Base-by-base conservation (phyloP, 192 early-diverging fungal genomes). In the Cladochytrium replicatum region DNA sequence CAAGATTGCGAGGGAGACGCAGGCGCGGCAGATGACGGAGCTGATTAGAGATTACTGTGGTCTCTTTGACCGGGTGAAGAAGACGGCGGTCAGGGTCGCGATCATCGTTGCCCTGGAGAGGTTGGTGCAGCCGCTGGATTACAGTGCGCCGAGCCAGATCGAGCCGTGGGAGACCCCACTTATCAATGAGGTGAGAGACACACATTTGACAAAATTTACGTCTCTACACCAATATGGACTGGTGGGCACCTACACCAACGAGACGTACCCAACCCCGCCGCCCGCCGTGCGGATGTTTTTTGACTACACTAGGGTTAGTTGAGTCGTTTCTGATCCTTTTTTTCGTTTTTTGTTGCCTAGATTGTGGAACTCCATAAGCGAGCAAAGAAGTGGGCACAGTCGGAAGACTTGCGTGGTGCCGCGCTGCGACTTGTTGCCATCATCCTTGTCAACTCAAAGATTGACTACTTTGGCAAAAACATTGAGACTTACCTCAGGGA, bases 61-160 rank as follows among this genome's bases (percentile, higher is more conserved):
- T 23, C 49, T 58, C 24, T 59, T 55, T 48, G 67, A 70, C 13
- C 50, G 51, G 48, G 41, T 38, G 23, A 74, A 70, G 34, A 71
- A 69, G 34, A 50, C 50, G 4, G 44, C 46, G n/a, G 55, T 73
- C 32, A 45, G 58, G 15, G 55, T 73, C 7, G 56, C 67, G 31
- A 50, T 72, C 29, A 63, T 74, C 9, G 63, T 61, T 19, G 57
- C 62, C 6, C 37, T 74, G 17, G 72, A 74, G 50, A 58, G 69
- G 11, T 15, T 72, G 7, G 42, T 73, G 4, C 72, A 74, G 43
- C 66, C 72, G 0, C 40, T 68, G 21, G 61, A 74, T 50, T 70
- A 52, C 28, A 66, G 51, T 5, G 4, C 23, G 25, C 15, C 17
- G n/a, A 43, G 34, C 17, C 43, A 27, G n/a, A 28, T 44, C 15